A percentile compares a stretch with the other conserved stretches of the same genome.
Conservation (phyloP, 148 eudicot species). For the Arctostaphylos glauca region DNA sequence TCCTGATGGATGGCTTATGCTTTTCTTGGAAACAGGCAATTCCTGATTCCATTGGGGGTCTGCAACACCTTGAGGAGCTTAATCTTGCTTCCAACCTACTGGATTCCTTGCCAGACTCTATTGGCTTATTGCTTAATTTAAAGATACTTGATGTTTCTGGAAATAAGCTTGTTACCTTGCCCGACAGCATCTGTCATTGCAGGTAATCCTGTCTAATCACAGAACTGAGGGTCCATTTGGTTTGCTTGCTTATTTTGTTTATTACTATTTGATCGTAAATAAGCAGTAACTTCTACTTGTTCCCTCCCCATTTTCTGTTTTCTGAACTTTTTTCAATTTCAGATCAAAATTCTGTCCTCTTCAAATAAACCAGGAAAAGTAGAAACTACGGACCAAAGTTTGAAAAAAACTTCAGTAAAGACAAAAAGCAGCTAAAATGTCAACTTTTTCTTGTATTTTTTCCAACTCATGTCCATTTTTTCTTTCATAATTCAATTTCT, state of each 20-base stretch:
- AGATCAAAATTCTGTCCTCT: too few species aligned
- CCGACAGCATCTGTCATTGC: slow-evolving; percentile 87
- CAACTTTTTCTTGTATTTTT: too few species aligned
- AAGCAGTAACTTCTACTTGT: too few species aligned
- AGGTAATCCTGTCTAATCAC: slow-evolving; percentile 38
- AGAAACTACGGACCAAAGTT: too few species aligned
- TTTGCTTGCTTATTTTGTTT: neutral
- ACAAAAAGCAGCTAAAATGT: too few species aligned
- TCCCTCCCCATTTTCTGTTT: too few species aligned
- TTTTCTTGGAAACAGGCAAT: slow-evolving; percentile 45
- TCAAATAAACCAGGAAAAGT: too few species aligned
- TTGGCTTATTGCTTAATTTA: slow-evolving; percentile 70
- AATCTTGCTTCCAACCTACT: slow-evolving; percentile 71
- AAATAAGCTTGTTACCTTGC: slow-evolving; percentile 81
- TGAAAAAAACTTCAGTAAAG: too few species aligned
- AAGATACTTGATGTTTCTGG: slow-evolving; percentile 74
- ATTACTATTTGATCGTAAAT: neutral
- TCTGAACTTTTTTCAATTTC: too few species aligned
- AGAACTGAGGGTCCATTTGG: neutral
- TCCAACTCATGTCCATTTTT: too few species aligned
- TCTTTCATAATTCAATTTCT: too few species aligned
- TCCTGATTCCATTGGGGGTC: slow-evolving; percentile 88
- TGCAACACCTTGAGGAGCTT: slow-evolving; percentile 80
- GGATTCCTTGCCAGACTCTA: slow-evolving; percentile 81
- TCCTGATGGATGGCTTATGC: slow-evolving; percentile 15